Evolutionary conservation across 2,329 filamentous ascomycete genomes (phyloP), one percentile per base, ranked within the genome.

Genomic region (Fusarium metavorans): DNA sequence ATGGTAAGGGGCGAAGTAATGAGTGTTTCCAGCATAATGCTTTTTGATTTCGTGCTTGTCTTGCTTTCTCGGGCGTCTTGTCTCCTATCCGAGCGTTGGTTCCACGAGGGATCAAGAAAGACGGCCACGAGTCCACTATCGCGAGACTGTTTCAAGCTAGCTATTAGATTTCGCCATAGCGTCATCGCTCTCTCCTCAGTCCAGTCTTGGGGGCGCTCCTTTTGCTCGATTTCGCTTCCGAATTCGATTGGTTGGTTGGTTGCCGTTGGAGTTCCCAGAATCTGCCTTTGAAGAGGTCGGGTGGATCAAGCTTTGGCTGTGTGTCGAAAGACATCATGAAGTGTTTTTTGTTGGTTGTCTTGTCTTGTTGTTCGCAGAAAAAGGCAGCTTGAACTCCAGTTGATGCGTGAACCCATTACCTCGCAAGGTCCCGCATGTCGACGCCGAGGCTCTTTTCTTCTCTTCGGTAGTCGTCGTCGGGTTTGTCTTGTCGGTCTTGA

Each of bases 141-240:
- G 76, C 68, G 76, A 80, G 78, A 80, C 78, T 79, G 74, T 81
- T 80, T 78, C 79, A 80, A 81, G 79, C 79, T 80, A 79, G 79
- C 79, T 80, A 80, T 81, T 80, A 79, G 78, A 80, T 80, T 81
- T 81, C 79, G 78, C 79, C 77, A 80, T 81, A 80, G 79, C 79
- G 75, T 81, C 76, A 77, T 80, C 78, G 79, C 79, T 81, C 79
- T 80, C 76, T 61, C 78, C 77, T 79, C 75, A 77, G 77, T 74
- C 74, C 71, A 70, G 77, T 72, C 70, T 72, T 67, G 61, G 71
- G 72, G 50, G 30, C 37, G 45, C 67, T 60, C 65, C 67, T 57
- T 67, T 68, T 76, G 60, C 52, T 70, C 74, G 74, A 78, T 62
- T 79, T 74, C 77, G 76, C 74, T 78, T 79, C 72, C 72, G 76